Percentiles rank a stretch among this genome's conserved stretches.
phyloP scores from a whole-genome alignment of 345 rosid species.

The Dimocarpus longan region DNA sequence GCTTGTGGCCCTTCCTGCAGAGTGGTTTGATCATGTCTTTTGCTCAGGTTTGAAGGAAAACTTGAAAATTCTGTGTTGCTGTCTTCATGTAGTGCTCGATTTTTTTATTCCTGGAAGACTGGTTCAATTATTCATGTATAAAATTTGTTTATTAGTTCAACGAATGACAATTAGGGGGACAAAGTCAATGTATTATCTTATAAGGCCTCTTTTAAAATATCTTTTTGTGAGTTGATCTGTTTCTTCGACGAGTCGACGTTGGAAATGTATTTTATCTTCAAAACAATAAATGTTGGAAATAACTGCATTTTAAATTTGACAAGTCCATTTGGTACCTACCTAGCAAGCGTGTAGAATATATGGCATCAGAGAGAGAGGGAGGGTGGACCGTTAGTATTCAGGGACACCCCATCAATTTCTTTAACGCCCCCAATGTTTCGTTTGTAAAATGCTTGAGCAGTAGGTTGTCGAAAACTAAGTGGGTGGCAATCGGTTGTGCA shows the following conservation, averaged over 20 bases:
- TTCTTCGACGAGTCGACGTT: no score
- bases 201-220: no score
- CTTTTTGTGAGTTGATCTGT: not conserved
- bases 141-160: not conserved
- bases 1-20: not conserved
- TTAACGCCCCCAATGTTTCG: no score
- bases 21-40: conserved; percentile 1
- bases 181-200: not conserved
- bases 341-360: not conserved
- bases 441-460: no score
- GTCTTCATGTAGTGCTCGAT: not conserved
- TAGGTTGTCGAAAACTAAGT: no score
- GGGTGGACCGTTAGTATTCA: not conserved
- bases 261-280: no score
- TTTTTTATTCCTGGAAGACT: conserved; percentile 18
- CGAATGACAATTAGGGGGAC: not conserved
- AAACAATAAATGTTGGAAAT: no score
- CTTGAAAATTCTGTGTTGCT: not conserved
- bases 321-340: not conserved
- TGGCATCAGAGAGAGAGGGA: not conserved
- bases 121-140: conserved; percentile 6
- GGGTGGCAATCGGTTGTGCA: no score
- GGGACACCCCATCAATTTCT: no score
- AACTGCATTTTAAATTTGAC: not conserved
- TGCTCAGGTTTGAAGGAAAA: not conserved